Evolutionary conservation across 2,329 filamentous ascomycete genomes (phyloP).

Genomic region (Rhynchosporium agropyri): DNA sequence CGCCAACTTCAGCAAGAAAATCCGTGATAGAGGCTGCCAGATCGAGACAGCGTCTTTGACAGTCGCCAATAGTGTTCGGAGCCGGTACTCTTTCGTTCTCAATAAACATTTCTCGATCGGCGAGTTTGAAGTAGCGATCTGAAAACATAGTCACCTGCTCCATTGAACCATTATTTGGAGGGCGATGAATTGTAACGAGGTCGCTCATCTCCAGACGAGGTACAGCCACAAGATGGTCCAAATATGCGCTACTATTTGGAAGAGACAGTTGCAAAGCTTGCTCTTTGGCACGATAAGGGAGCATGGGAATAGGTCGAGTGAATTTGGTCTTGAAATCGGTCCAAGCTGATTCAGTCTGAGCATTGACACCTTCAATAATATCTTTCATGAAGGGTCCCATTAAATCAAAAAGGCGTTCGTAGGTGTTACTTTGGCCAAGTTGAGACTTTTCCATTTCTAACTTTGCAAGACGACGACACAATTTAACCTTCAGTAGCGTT

Average conservation of each 20-base stretch:
- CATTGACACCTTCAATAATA: conserved; percentile 40
- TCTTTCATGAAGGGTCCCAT: conserved; percentile 40
- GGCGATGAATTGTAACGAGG: conserved; percentile 27
- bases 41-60: conserved; percentile 36
- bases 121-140: conserved; percentile 35
- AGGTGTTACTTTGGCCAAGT: conserved; percentile 26
- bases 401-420: conserved; percentile 39
- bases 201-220: conserved; percentile 20
- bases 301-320: conserved; percentile 45
- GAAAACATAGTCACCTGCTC: conserved; percentile 32
- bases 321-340: conserved; percentile 45
- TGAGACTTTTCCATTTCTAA: conserved; percentile 49
- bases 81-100: conserved; percentile 21
- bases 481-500: conserved; percentile 52
- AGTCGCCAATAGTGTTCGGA: conserved; percentile 10
- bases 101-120: conserved; percentile 32
- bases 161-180: conserved; percentile 23
- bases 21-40: conserved; percentile 43
- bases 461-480: conserved; percentile 61
- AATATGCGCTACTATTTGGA: conserved; percentile 45
- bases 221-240: conserved; percentile 33
- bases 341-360: conserved; percentile 46
- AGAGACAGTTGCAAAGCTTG: conserved; percentile 45
- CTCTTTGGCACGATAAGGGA: conserved; percentile 46
- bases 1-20: conserved; percentile 43